Base-by-base conservation (phyloP, 768 basidiomycete genomes). In the Rhizopogon sp. region DNA sequence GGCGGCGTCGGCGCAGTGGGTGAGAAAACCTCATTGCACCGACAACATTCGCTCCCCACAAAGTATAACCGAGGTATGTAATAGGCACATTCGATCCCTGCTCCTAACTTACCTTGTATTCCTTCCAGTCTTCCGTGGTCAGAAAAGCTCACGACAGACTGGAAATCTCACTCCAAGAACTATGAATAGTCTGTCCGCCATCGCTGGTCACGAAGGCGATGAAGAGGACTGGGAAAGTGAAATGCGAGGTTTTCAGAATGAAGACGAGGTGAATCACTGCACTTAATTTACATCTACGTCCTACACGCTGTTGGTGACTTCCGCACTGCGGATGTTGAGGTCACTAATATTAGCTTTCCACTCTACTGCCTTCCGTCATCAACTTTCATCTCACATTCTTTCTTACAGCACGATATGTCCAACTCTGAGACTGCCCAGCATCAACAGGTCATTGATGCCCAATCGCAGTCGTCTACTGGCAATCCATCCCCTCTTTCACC, bases 211-310 rank as follows among this genome's bases (percentile, higher is more conserved):
- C 63, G 90, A 93, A 62, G 89, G 86, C 61, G 90, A 91, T 57
- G 90, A 93, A 66, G 90, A 92, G 59, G 87, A 90, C 54, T 93
- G 91, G 91, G 88, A 90, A 67, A 74, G 78, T 42, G 82, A 83
- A 40, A 78, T 85, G 69, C 70, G 76, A 17, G 79, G 77, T 70
- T 71, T 80, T 66, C 72, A 74, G 11, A 75, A 82, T 56, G 85
- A 85, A 51, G 88, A 88, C 33, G 87, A 89, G 71, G 90, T 88
- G 58, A 60, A 72, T 64, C 22, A 22, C 55, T 33, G 41, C 46
- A 14, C 53, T 54, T 29, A 25, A 40, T 60, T 50, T 51, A 42
- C 41, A 45, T 41, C 54, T 35, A 52, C 40, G 43, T 47, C 43
- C 47, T 52, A 43, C 44, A 51, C 17, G 29, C 42, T 31, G 39